Evolutionary conservation across 2,329 filamentous ascomycete species (phyloP).

Genomic region (Pseudopyricularia javanii): DNA sequence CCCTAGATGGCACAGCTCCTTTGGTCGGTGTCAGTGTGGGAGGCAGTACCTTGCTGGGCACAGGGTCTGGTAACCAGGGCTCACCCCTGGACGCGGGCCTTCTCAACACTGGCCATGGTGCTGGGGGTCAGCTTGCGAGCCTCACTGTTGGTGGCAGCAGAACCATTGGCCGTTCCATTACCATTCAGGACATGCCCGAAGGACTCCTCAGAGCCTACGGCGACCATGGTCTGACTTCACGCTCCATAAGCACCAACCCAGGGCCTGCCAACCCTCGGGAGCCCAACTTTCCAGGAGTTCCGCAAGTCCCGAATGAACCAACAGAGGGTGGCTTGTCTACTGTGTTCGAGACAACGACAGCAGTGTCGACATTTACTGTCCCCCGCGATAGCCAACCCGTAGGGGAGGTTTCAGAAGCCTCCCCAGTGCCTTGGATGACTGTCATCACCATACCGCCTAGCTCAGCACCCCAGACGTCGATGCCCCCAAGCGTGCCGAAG

Average conservation of each 20-base stretch:
- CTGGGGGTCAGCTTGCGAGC: not conserved
- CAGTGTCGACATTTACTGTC: not conserved
- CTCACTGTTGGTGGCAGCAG: not conserved
- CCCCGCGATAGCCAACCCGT: not conserved
- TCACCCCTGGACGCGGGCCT: not conserved
- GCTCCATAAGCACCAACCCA: not conserved
- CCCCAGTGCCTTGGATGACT: not conserved
- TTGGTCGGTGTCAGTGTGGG: conserved; percentile 1
- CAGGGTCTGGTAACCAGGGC: not conserved
- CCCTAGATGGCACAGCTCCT: not conserved
- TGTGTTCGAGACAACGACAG: conserved; percentile 1
- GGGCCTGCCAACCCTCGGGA: not conserved
- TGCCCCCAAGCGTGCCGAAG: not conserved
- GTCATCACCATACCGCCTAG: not conserved
- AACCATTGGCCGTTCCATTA: not conserved
- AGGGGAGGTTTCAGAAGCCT: not conserved
- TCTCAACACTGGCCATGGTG: not conserved
- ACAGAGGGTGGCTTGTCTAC: not conserved
- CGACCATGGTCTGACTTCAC: not conserved
- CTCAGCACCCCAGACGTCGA: not conserved
- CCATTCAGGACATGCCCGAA: not conserved
- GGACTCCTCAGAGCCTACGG: not conserved
- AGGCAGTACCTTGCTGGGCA: not conserved
- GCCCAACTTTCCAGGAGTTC: not conserved
- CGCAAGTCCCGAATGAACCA: not conserved